Base-by-base conservation (phyloP, 805 yeast genomes). In the Sporopachydermia lactativora region DNA sequence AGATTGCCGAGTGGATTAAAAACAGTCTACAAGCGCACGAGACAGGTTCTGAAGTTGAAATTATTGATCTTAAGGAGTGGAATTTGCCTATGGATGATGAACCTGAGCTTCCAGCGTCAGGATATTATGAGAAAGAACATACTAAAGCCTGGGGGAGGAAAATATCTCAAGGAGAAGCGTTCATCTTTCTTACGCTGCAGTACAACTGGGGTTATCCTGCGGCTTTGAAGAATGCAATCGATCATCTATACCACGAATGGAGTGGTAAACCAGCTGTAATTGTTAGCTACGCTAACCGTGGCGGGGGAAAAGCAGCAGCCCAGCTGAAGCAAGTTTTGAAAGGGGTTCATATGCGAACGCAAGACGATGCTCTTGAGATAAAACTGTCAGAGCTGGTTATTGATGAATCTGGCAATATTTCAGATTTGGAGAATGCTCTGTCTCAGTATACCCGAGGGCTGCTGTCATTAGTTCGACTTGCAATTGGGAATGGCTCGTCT, bases 131-230 rank as follows among this genome's bases (percentile, higher is more conserved):
- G 13, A 48, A 47, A 37, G 52, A 49, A 34, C 48, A 47, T 35
- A 49, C 62, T 3, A 43, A 45, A 28, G 39, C 36, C 4, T 61
- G 63, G 64, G 49, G 58, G 34, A 40, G 31, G 14, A 50, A 50
- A 41, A 45, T 61, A 31, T 37, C 39, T 4, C 36, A 39, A 18
- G 50, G 43, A 18, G 48, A 50, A 37, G 66, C 52, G 3, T 51
- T 53, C 43, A 49, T 63, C n/a, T 52, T 63, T 39, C 56, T 63
- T 5, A 41, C 60, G 5, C 66, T 68, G 6, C 58, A 61, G 42
- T 63, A 62, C 48, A 64, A 63, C 42, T 49, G 59, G 49, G 57
- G 64, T 4, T 53, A 52, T 38, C 65, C 68, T 5, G 65, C 62
- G 1, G 51, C 47, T 8, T 47, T 63, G 37, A 62, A 64, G 46